Evolutionary conservation across 2,329 filamentous ascomycete genomes (phyloP).

Genomic region (Pezicula neosporulosa): DNA sequence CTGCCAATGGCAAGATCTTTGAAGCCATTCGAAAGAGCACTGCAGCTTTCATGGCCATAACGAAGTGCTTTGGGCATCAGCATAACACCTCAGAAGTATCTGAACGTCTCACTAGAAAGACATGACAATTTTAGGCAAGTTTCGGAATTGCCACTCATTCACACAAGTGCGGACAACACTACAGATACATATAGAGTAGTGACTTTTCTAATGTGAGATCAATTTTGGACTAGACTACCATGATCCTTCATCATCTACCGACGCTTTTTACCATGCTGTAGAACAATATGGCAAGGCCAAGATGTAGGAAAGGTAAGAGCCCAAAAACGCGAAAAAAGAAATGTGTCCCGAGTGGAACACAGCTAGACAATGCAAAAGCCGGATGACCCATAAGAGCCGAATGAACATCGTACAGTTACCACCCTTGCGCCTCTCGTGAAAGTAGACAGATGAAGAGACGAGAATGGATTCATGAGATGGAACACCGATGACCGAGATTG

Average conservation of each 20-base stretch:
- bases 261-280: slow-evolving; percentile 32
- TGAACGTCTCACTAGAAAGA: no score
- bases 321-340: slow-evolving; percentile 21
- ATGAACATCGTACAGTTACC: slow-evolving; percentile 31
- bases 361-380: slow-evolving; percentile 25
- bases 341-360: slow-evolving; percentile 15
- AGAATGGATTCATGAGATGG: slow-evolving; percentile 25
- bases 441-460: slow-evolving; percentile 28
- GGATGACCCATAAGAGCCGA: slow-evolving; percentile 22
- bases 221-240: slow-evolving; percentile 33
- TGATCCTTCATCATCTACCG: slow-evolving; percentile 30
- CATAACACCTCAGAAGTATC: no score
- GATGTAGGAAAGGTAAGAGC: slow-evolving; percentile 27
- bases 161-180: no score
- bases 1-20: no score
- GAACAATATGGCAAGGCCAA: slow-evolving; percentile 27
- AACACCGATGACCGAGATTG: slow-evolving; percentile 26
- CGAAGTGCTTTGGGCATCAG: no score
- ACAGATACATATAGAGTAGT: no score
- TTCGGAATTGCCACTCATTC: no score
- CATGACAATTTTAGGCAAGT: no score
- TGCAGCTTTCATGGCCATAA: no score
- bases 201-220: slow-evolving; percentile 27
- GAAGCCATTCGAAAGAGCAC: no score
- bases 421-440: slow-evolving; percentile 32